Percentiles rank a stretch among this genome's conserved stretches.
These are phyloP conservation scores for Tetracladium maxilliforme DNA, from an alignment of 2,329 filamentous ascomycete genomes.

Conservation along the genomic window DNA sequence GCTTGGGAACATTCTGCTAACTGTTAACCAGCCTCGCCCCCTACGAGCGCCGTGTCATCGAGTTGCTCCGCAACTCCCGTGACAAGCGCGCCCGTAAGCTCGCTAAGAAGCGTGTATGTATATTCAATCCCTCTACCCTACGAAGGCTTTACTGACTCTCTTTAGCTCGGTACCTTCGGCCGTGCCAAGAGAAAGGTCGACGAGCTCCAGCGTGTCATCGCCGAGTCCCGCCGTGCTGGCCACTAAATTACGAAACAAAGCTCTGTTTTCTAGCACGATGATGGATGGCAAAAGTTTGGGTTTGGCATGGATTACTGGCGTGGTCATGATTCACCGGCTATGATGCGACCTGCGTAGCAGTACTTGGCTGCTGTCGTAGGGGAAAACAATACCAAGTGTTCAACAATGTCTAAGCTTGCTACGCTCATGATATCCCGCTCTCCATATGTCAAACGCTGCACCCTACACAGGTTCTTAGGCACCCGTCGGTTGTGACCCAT, in stretches of 20 bases:
- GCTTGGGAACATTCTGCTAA: conserved; percentile 13
- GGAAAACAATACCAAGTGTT: no score
- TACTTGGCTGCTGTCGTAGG: no score
- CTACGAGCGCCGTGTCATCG: conserved; percentile 97
- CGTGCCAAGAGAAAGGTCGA: conserved; percentile 99
- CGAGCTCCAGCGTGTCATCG: conserved; percentile 95
- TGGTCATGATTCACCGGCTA: no score
- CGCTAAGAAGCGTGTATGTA: conserved; percentile 91
- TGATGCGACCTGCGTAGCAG: no score
- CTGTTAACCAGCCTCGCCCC: conserved; percentile 52
- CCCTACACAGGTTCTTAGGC: no score
- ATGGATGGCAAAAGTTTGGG: conserved; percentile 6
- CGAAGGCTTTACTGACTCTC: neutral
- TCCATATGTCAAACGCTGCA: no score
- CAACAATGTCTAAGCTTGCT: no score
- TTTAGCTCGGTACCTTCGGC: conserved; percentile 89
- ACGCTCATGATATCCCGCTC: no score
- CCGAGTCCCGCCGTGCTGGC: conserved; percentile 74
- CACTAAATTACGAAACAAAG: conserved; percentile 38
- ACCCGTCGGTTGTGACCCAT: no score
- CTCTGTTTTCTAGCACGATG: conserved; percentile 7
- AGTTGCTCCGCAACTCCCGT: conserved; percentile 97
- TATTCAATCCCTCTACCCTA: conserved; percentile 2
- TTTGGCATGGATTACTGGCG: conserved; percentile 11
- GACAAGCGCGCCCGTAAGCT: conserved; percentile 99